A percentile compares a stretch with the other conserved stretches of the same genome.
phyloP scores from a whole-genome alignment of 2,329 filamentous ascomycete species.

The Pseudogymnoascus verrucosus region DNA sequence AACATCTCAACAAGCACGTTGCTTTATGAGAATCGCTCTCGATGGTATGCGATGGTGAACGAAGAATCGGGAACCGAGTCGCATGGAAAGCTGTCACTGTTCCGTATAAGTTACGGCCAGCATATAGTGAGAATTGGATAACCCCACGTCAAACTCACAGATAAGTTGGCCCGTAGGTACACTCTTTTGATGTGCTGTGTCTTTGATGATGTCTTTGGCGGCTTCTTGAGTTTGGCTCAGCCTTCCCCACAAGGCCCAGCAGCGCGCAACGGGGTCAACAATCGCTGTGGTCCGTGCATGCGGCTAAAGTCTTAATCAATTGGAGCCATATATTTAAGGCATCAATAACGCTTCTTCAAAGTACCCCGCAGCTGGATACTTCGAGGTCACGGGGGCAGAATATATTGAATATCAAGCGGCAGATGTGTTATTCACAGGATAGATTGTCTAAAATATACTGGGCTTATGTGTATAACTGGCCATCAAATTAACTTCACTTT shows the following conservation, averaged over 20 bases:
- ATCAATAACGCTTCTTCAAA: neutral
- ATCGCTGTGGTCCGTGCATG: neutral
- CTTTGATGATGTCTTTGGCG: neutral
- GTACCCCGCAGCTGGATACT: neutral
- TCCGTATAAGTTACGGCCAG: neutral
- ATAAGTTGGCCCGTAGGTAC: neutral
- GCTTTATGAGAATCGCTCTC: neutral
- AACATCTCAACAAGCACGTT: neutral
- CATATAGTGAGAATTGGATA: neutral
- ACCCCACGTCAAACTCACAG: neutral
- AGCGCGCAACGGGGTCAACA: conserved; percentile 2
- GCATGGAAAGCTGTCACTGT: neutral
- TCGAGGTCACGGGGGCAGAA: neutral
- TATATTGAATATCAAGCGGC: neutral
- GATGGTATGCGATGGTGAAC: neutral
- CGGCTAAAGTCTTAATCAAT: neutral
- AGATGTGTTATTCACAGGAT: neutral
- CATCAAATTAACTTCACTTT: neutral
- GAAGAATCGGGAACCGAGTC: neutral
- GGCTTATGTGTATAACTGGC: neutral
- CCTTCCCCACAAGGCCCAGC: conserved; percentile 5
- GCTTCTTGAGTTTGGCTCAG: neutral
- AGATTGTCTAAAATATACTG: neutral
- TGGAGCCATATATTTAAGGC: neutral
- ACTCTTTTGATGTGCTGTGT: neutral